phyloP scores from a whole-genome alignment of 345 rosid genomes.

The Populus nigra region DNA sequence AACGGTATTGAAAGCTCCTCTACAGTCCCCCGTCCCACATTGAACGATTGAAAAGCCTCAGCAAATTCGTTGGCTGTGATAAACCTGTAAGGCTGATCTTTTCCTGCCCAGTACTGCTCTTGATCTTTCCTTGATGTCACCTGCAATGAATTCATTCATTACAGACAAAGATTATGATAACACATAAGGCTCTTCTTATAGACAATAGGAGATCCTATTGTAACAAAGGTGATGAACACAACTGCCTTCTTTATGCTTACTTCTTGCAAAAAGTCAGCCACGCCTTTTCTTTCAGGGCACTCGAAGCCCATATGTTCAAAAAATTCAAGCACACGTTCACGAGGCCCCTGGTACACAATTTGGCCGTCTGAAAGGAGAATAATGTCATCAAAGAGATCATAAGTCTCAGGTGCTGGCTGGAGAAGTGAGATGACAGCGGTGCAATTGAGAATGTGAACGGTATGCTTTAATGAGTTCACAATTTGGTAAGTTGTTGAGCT shows the following conservation, averaged over 20 bases:
- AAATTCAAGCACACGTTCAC: constrained; percentile 52
- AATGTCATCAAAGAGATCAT: constrained; percentile 65
- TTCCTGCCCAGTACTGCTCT: constrained; percentile 55
- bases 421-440: constrained; percentile 72
- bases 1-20: constrained; percentile 52
- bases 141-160: constrained; percentile 28
- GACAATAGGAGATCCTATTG: neutral
- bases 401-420: constrained; percentile 82
- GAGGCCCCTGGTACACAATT: constrained; percentile 68
- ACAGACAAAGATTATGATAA: neutral
- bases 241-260: constrained; percentile 25
- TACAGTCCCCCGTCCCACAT: constrained; percentile 33
- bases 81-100: constrained; percentile 48
- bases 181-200: neutral
- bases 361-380: constrained; percentile 65
- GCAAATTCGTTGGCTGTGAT: constrained; percentile 46
- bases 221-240: neutral
- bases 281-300: constrained; percentile 75
- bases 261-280: constrained; percentile 80
- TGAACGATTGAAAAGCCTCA: constrained; percentile 48
- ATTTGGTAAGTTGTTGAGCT: constrained; percentile 78
- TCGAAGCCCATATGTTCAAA: constrained; percentile 64
- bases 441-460: constrained; percentile 58
- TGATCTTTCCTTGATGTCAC: constrained; percentile 79
- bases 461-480: constrained; percentile 65